These are phyloP conservation scores for Arxiozyma slooffiae DNA, from an alignment of 1,139 yeast species.

Conservation along the genomic window DNA sequence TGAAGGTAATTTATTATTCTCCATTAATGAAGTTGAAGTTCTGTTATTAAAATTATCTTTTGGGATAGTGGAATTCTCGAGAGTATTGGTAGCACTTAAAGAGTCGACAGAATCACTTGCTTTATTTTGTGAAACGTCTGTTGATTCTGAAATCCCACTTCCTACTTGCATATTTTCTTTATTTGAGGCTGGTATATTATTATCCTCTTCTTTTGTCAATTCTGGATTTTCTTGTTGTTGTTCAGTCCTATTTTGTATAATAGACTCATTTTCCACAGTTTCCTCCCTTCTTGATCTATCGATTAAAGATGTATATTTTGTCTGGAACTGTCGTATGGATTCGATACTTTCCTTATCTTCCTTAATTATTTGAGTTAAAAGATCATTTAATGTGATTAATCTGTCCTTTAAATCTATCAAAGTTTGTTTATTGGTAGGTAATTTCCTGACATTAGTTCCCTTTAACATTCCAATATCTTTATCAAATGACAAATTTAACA, in stretches of 20 bases:
- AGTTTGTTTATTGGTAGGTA: constrained; percentile 38
- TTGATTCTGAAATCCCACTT: background rate
- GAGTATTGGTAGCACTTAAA: no score
- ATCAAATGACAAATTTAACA: constrained; percentile 48
- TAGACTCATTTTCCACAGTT: background rate
- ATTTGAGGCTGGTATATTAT: background rate
- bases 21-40: background rate
- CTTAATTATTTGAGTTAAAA: constrained; percentile 36
- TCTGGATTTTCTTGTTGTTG: background rate
- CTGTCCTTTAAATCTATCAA: constrained; percentile 40
- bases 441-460: constrained; percentile 44
- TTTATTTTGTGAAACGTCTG: background rate
- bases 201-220: background rate
- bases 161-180: background rate
- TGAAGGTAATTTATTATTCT: background rate
- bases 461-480: constrained; percentile 49
- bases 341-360: constrained; percentile 9
- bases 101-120: background rate
- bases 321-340: constrained; percentile 2
- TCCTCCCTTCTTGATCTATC: constrained; percentile 14
- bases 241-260: background rate
- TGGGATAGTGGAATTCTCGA: background rate
- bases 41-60: background rate
- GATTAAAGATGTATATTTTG: constrained; percentile 5
- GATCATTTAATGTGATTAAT: constrained; percentile 41